Base-by-base conservation (phyloP, 495 filamentous ascomycete genomes). In the Staphylotrichum longicolle region DNA sequence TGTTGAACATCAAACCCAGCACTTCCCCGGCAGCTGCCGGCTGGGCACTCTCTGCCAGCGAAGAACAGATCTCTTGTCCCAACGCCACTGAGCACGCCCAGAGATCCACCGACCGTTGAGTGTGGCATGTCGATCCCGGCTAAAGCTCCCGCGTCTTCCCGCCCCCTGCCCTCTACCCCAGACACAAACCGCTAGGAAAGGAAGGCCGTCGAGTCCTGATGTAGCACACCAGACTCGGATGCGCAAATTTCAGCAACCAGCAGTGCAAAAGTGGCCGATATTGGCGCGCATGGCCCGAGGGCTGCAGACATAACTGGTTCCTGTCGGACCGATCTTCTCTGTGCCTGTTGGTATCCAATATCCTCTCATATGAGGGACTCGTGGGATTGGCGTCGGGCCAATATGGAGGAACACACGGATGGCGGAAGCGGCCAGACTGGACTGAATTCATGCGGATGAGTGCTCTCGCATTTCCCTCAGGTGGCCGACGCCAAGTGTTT, bases 311-410 rank as follows among this genome's bases (percentile, higher is more conserved):
- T 11, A 41, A 15, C 5, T 42, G 27, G 52, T 54, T 42, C 20
- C 39, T 42, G 52, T 54, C 52, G 52, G 52, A 2, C 52, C 52
- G 52, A 54, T 20, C 37, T 54, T 15, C 15, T 41, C 10, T 42
- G 37, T 4, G 3, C 11, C 15, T 6, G 35, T 33, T 2, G 51
- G 6, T 39, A 10, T 27, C 9, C 39, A 54, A 54, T 54, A 54
- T 53, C 15, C 37, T 10, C 15, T 9, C 37, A 41, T 30, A 42
- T 37, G 27, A 54, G 15, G 11, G 3, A 3, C 9, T 33, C 37
- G 20, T 12, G 15, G 8, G 37, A 54, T 30, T 41, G 50, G 50
- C 50, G 34, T 35, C 35, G 34, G 52, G 9, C 8, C 37, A 54
- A 54, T 54, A 41, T 54, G 37, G 20, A 1, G 20, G 20, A 27